These are phyloP conservation scores for Pseudogymnoascus sp. DNA, from an alignment of 2,329 filamentous ascomycete genomes.

Conservation along the genomic window DNA sequence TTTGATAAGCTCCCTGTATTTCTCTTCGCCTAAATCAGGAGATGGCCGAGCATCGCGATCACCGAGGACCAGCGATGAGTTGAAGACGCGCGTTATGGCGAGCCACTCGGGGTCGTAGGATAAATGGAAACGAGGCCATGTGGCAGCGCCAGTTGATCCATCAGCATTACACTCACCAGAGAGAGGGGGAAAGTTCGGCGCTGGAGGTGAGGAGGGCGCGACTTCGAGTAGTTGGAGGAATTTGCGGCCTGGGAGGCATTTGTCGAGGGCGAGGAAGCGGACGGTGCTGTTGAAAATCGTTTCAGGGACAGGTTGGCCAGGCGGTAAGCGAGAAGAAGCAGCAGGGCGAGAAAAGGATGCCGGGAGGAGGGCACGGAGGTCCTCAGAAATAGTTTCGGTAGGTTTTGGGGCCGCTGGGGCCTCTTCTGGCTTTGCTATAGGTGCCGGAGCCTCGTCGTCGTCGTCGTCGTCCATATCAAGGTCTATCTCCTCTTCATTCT, in stretches of 20 bases:
- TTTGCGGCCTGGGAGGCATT: conserved; percentile 70
- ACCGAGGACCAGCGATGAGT: conserved; percentile 56
- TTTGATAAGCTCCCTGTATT: conserved; percentile 62
- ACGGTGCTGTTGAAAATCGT: conserved; percentile 73
- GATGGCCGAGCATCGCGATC: conserved; percentile 46
- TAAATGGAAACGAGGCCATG: conserved; percentile 31
- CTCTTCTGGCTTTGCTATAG: conserved; percentile 17
- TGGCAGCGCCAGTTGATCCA: background rate
- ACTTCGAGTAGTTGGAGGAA: conserved; percentile 76
- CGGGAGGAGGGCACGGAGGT: conserved; percentile 66
- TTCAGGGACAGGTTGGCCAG: conserved; percentile 58
- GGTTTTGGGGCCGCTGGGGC: conserved; percentile 20
- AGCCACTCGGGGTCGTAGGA: conserved; percentile 93
- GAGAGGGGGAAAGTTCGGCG: conserved; percentile 15
- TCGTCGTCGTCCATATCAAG: conserved; percentile 50
- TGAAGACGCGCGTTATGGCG: conserved; percentile 80
- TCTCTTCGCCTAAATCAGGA: conserved; percentile 57
- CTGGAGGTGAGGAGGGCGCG: conserved; percentile 17
- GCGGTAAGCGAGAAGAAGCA: conserved; percentile 32
- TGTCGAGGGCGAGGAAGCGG: conserved; percentile 83
- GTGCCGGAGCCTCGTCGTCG: conserved; percentile 28
- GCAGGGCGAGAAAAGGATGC: conserved; percentile 57
- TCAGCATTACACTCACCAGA: background rate
- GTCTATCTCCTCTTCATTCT: conserved; percentile 64
- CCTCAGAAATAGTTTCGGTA: conserved; percentile 37